Percentiles rank a stretch among this genome's conserved stretches.
Evolutionary conservation across 768 basidiomycete species (phyloP).

Genomic region (Crassisporium funariophilum): DNA sequence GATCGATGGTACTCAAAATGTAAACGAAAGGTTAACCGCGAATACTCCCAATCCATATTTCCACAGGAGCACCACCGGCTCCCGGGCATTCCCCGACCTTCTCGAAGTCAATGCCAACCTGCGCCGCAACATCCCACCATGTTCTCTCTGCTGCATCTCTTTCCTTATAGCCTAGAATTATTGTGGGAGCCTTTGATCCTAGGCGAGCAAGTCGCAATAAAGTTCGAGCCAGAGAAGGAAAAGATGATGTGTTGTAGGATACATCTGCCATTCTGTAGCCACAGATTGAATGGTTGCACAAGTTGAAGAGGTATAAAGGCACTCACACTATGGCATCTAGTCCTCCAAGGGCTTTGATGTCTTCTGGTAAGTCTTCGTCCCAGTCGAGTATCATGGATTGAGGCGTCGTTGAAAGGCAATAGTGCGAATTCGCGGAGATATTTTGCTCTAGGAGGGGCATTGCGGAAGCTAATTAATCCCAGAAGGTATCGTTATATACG

Average conservation of each 20-base stretch:
- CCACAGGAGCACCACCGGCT: slow-evolving; percentile 63
- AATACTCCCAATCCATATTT: slow-evolving; percentile 54
- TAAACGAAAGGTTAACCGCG: too few relatives aligned
- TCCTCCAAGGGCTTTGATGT: slow-evolving; percentile 37
- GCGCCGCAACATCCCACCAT: slow-evolving; percentile 65
- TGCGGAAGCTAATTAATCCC: slow-evolving; percentile 84
- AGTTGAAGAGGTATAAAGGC: neutral
- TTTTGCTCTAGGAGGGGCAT: slow-evolving; percentile 79
- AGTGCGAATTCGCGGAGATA: slow-evolving; percentile 45
- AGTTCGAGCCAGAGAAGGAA: slow-evolving; percentile 75
- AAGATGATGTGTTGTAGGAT: slow-evolving; percentile 87
- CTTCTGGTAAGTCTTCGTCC: slow-evolving; percentile 61
- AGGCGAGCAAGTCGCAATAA: slow-evolving; percentile 50
- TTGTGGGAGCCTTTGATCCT: slow-evolving; percentile 34
- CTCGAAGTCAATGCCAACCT: slow-evolving; percentile 56
- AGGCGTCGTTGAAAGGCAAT: slow-evolving; percentile 34
- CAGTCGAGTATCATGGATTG: slow-evolving; percentile 65
- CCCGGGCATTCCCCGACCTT: slow-evolving; percentile 58
- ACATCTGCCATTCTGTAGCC: slow-evolving; percentile 92
- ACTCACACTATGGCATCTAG: slow-evolving; percentile 75
- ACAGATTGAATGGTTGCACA: neutral
- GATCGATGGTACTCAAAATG: too few relatives aligned
- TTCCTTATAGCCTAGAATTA: slow-evolving; percentile 87
- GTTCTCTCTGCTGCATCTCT: slow-evolving; percentile 75
- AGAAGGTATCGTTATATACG: neutral